Evolutionary conservation across 768 basidiomycete genomes (phyloP).

Genomic region (Leucocoprinus leucothites): DNA sequence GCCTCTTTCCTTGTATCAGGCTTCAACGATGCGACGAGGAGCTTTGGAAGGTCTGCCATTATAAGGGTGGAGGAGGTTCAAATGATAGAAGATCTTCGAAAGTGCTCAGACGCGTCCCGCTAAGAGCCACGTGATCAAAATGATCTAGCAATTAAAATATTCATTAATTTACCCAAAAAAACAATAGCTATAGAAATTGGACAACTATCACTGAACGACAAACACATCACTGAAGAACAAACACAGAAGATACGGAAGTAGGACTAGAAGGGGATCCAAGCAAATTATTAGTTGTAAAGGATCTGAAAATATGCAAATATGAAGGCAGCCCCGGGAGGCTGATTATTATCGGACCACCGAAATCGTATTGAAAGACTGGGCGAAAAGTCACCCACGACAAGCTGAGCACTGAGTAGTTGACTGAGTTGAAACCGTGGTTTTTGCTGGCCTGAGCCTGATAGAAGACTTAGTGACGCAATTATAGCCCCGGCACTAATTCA

Average conservation of each 20-base stretch:
- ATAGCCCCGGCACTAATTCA: background rate
- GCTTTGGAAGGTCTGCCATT: slow-evolving; percentile 67
- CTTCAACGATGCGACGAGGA: slow-evolving; percentile 71
- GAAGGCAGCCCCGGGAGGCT: background rate
- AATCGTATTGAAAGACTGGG: background rate
- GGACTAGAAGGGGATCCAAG: too few species aligned
- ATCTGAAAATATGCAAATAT: too few species aligned
- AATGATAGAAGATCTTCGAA: background rate
- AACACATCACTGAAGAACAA: too few species aligned
- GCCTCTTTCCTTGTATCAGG: slow-evolving; percentile 74
- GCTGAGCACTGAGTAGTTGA: slow-evolving; percentile 17
- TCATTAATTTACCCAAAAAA: too few species aligned
- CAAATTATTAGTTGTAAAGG: too few species aligned
- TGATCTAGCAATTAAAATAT: too few species aligned
- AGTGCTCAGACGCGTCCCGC: slow-evolving; percentile 2
- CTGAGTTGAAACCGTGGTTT: slow-evolving; percentile 17
- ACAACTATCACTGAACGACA: too few species aligned
- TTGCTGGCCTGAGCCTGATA: slow-evolving; percentile 26
- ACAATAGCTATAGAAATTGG: too few species aligned
- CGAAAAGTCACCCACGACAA: background rate
- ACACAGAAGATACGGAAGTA: too few species aligned
- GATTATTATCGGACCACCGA: background rate
- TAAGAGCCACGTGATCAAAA: background rate
- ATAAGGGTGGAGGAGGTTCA: slow-evolving; percentile 4
- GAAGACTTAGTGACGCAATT: background rate